Evolutionary conservation across 2,329 filamentous ascomycete species (phyloP).

Genomic region (Cadophora gregata): DNA sequence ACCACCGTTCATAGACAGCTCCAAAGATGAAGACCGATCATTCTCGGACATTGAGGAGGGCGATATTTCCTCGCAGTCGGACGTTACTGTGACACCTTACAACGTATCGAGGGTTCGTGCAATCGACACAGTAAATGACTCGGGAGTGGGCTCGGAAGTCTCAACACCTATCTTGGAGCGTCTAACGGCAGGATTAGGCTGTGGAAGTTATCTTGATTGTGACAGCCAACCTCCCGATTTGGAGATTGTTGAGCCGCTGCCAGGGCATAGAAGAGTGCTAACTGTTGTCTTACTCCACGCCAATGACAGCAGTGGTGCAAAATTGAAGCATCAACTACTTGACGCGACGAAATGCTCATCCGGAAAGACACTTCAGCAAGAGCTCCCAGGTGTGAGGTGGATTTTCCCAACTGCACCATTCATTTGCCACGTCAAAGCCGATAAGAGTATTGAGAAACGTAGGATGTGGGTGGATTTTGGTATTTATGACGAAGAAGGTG

Average conservation of each 20-base stretch:
- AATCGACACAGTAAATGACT: neutral
- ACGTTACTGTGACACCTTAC: neutral
- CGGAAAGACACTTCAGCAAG: neutral
- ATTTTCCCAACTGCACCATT: neutral
- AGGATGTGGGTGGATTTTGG: neutral
- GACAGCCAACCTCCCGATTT: neutral
- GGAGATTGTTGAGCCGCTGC: neutral
- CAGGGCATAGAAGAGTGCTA: neutral
- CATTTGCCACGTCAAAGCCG: neutral
- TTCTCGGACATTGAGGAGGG: neutral
- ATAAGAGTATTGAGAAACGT: neutral
- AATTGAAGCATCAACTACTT: neutral
- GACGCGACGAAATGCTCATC: neutral
- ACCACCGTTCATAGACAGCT: too few species aligned
- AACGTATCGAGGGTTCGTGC: neutral
- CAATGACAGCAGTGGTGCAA: neutral
- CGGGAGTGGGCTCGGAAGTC: neutral
- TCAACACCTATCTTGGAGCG: neutral
- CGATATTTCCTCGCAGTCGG: neutral
- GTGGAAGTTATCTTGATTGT: too few species aligned
- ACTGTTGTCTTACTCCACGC: neutral
- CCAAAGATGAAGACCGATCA: neutral
- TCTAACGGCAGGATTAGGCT: neutral
- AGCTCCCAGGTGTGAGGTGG: neutral
- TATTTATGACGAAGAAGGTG: neutral